Evolutionary conservation across 2,329 filamentous ascomycete genomes (phyloP), one percentile per base, ranked within the genome.

Genomic region (Aureobasidium sp.): DNA sequence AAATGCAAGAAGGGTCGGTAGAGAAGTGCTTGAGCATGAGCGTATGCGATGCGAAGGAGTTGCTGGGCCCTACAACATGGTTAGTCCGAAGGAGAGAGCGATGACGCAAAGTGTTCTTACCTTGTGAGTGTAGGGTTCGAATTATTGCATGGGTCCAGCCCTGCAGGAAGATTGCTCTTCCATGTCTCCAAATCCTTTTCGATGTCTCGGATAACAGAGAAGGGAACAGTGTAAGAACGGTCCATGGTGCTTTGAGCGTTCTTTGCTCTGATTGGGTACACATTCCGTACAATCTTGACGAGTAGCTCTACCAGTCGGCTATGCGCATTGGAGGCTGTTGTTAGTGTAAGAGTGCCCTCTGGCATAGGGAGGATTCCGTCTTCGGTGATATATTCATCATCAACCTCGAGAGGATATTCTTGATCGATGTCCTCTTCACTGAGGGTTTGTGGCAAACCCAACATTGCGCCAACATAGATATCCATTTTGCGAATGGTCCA

Each of bases 1-100:
- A 93, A 94, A 71, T 94, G 90, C 13, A 94, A 76, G 71, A 94
- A 94, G 0, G 90, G 90, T 21, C 90, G 81, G 69, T 94, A 94
- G 2, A 94, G 77, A 69, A 94, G 85, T 72, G 94, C 86, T 69
- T 93, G 90, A 5, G 91, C 88, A 68, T 93, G 89, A 2, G 88
- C 88, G 70, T 89, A 93, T n/a, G 86, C 84, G 73, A 94, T 87
- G 39, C 89, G 82, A 25, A 94, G 78, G 29, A 92, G 78, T 65
- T 91, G 90, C 63, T 90, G 89, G n/a, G 81, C 77, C 59, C 83
- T 82, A 63, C 4, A 34, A 54, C 5, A 16, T 63, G 58, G 66
- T 63, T 53, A 48, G 44, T 59, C 7, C 61, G 58, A 58, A 14
- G 27, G 3, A 25, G 21, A 30, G 11, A 14, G 4, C n/a, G 21